Evolutionary conservation across 2,329 filamentous ascomycete genomes (phyloP).

Genomic region (Colletotrichum gloeosporioides): DNA sequence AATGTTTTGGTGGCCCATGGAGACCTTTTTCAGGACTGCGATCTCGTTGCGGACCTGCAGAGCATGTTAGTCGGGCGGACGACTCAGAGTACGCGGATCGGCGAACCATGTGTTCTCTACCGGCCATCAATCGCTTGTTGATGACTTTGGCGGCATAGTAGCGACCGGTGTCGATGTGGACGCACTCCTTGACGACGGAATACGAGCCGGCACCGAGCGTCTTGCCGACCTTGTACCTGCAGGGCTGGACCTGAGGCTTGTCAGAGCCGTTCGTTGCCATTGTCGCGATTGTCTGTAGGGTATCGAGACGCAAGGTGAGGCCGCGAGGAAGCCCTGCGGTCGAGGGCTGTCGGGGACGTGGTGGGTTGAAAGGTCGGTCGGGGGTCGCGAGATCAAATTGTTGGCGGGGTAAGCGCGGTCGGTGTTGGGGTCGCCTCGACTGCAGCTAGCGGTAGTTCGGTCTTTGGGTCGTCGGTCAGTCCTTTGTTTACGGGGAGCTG

Average conservation of each 20-base stretch:
- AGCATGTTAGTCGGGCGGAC: not conserved
- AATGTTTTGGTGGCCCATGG: constrained; percentile 98
- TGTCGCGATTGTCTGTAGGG: not conserved
- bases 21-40: constrained; percentile 95
- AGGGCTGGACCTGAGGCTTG: constrained; percentile 81
- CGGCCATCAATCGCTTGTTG: constrained; percentile 97
- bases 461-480: not conserved
- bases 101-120: constrained; percentile 93
- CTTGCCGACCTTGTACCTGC: constrained; percentile 98
- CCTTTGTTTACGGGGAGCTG: not conserved
- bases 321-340: not conserved
- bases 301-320: not conserved
- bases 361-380: not conserved
- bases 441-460: not conserved
- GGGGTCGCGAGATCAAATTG: not conserved
- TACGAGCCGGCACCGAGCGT: constrained; percentile 96
- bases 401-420: constrained; percentile 17
- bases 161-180: constrained; percentile 95
- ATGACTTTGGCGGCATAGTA: constrained; percentile 99
- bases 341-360: not conserved
- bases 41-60: constrained; percentile 95
- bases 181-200: constrained; percentile 98
- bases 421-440: not conserved
- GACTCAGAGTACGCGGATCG: not conserved
- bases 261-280: constrained; percentile 24